Base-by-base conservation (phyloP, 768 basidiomycete genomes). In the Agaricus sinodeliciosus region DNA sequence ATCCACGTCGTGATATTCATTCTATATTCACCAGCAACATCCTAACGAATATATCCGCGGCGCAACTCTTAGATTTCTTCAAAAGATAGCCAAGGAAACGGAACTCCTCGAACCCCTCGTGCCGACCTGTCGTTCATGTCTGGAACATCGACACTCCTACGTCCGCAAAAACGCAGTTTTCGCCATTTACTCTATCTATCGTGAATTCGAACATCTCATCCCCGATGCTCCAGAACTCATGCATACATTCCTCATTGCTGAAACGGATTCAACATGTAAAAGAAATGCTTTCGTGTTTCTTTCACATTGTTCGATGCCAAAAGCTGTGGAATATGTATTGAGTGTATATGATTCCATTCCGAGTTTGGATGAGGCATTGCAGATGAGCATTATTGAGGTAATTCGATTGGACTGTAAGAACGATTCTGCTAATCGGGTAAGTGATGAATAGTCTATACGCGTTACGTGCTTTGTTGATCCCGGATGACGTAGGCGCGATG, bases 31-130 rank as follows among this genome's bases (percentile, higher is more conserved):
- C 31, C 57, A 94, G 90, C 94, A 98, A 94, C 96, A 99, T 63
- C 94, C 95, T 8, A 98, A 99, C 62, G 96, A 99, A 74, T 99
- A 97, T 68, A 96, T 99, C 62, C 90, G 96, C 35, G 96, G 96
- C 42, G 91, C 94, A n/a, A 94, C 92, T 9, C 81, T 98, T 31
- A 87, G 96, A 22, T 95, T 94, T 72, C 79, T 98, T 11, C 91
- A 95, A 72, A 99, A 99, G 74, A 87, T 99, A 48, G 78, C 87
- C 15, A 87, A 89, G 67, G 96, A 98, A 60, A 74, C 82, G 3
- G 96, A 99, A 67, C 81, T 98, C 11, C 81, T 98, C 22, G 96
- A 98, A 72, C 96, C 96, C 22, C 82, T 98, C 56, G 80, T 98
- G 55, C 96, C 96, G 11, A 93, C 87, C 39, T 92, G 91, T 65